Conservation (phyloP, 495 filamentous ascomycete genomes). For the Tetracladium marchalianum region DNA sequence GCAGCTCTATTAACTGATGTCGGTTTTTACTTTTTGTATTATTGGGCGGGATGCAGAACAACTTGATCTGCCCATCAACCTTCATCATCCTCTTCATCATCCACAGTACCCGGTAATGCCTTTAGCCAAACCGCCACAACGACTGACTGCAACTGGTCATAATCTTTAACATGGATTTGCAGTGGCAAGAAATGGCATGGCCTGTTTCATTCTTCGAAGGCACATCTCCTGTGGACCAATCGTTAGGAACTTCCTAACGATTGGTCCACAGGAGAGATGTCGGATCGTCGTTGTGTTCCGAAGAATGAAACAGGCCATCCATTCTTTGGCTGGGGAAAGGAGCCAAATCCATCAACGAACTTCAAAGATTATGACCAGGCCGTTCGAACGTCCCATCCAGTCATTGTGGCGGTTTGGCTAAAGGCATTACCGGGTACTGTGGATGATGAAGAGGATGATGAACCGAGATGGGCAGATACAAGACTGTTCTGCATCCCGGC, state of each 20-base stretch:
- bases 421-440: not conserved
- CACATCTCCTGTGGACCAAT: not conserved
- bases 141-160: not conserved
- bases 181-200: not conserved
- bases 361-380: conserved; percentile 1
- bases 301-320: not conserved
- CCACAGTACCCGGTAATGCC: not conserved
- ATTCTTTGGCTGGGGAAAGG: not conserved
- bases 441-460: not conserved
- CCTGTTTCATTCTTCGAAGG: not conserved
- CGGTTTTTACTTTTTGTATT: conserved; percentile 2
- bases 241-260: not conserved
- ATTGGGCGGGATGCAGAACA: conserved; percentile 4
- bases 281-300: not conserved
- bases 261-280: not conserved
- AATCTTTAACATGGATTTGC: not conserved
- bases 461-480: conserved; percentile 1
- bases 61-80: conserved; percentile 1
- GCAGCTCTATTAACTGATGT: conserved; percentile 1
- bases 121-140: not conserved
- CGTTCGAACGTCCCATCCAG: not conserved
- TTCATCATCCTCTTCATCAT: not conserved
- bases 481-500: conserved; percentile 2
- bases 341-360: not conserved
- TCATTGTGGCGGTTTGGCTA: not conserved